Percentiles rank a stretch among this genome's conserved stretches.
Evolutionary conservation across 2,329 filamentous ascomycete species (phyloP).

Genomic region (Nannizziopsis arthrosporioides): DNA sequence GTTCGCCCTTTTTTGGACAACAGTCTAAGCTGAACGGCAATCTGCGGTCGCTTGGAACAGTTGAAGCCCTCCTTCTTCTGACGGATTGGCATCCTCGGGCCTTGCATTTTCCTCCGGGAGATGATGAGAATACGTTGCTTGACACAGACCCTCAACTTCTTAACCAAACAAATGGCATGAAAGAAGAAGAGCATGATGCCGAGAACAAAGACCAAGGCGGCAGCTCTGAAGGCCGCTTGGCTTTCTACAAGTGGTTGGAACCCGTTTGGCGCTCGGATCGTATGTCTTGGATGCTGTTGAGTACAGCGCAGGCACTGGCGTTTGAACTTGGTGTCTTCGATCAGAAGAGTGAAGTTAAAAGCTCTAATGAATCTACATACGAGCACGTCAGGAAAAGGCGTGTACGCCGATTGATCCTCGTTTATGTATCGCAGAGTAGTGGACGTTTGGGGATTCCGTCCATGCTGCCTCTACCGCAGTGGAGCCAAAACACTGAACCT

Average conservation of each 20-base stretch:
- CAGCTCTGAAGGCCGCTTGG: conserved; percentile 67
- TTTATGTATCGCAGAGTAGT: conserved; percentile 89
- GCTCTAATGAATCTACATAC: conserved; percentile 36
- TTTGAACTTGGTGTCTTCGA: conserved; percentile 96
- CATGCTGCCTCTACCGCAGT: conserved; percentile 59
- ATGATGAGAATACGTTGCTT: conserved; percentile 53
- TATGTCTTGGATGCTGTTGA: conserved; percentile 96
- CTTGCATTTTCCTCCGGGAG: conserved; percentile 73
- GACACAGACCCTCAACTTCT: conserved; percentile 62
- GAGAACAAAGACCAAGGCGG: conserved; percentile 39
- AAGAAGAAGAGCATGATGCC: conserved; percentile 31
- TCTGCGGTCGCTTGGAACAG: conserved; percentile 77
- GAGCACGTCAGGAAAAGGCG: conserved; percentile 71
- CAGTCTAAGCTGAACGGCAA: conserved; percentile 47
- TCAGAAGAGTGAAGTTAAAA: conserved; percentile 62
- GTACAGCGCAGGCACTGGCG: conserved; percentile 75
- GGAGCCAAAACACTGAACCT: conserved; percentile 31
- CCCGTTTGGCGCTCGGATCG: conserved; percentile 88
- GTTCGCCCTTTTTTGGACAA: conserved; percentile 7
- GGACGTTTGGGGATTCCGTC: conserved; percentile 85
- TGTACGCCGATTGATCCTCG: conserved; percentile 73
- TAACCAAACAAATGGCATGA: conserved; percentile 47
- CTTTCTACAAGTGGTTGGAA: conserved; percentile 85
- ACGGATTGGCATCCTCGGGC: conserved; percentile 96
- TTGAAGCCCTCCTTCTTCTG: conserved; percentile 84